Conservation (phyloP, 2,329 filamentous ascomycete species). For the Phaeosphaeriaceae sp. region DNA sequence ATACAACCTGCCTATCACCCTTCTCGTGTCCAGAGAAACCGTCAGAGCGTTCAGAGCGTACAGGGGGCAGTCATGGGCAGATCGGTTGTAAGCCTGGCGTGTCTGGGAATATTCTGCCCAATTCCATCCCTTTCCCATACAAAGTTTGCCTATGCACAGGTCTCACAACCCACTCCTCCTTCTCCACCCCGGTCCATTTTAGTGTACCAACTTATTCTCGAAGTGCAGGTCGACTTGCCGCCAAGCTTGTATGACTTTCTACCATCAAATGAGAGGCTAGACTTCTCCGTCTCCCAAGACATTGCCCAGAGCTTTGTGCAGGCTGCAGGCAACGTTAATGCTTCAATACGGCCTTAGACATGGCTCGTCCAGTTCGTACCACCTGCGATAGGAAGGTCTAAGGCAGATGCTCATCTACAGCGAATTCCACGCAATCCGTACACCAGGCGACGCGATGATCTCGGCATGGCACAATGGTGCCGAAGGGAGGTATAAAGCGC, state of each 20-base stretch:
- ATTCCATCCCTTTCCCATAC: too few species aligned
- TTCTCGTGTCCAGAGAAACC: constrained; percentile 1
- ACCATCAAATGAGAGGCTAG: constrained; percentile 18
- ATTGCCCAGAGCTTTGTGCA: constrained; percentile 26
- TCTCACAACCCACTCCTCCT: too few species aligned
- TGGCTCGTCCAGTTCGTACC: constrained; percentile 32
- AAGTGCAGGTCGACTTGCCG: constrained; percentile 18
- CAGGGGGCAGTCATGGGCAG: too few species aligned
- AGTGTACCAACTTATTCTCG: constrained; percentile 14
- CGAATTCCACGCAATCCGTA: constrained; percentile 19
- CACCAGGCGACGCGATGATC: constrained; percentile 11
- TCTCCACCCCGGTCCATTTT: constrained; percentile 6
- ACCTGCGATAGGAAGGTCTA: constrained; percentile 46
- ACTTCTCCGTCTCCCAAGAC: constrained; percentile 20
- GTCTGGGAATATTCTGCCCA: too few species aligned
- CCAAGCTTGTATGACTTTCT: constrained; percentile 21
- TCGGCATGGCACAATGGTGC: constrained; percentile 3
- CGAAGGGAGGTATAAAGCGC: constrained; percentile 21
- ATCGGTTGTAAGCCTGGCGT: too few species aligned
- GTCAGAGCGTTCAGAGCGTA: constrained; percentile 6
- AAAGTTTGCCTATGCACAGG: too few species aligned
- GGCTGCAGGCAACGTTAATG: constrained; percentile 18
- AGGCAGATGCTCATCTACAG: constrained; percentile 19
- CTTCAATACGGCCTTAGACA: constrained; percentile 26
- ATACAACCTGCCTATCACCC: constrained; percentile 16